Percentiles rank a stretch among this genome's conserved stretches.
Conservation (phyloP, 2,329 filamentous ascomycete genomes). For the Endocalyx cinctus region DNA sequence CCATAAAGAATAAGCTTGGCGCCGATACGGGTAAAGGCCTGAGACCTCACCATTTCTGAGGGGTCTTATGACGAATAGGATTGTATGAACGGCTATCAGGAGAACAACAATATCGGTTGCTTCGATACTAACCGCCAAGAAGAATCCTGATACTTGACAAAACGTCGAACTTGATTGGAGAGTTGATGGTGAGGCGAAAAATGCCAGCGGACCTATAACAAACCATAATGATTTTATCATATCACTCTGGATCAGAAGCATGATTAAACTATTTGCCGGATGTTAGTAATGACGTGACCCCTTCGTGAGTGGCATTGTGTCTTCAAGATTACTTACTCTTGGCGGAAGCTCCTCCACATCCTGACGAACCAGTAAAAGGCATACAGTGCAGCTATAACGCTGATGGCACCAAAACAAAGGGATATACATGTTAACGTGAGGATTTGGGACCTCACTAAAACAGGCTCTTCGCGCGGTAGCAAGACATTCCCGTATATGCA, state of each 20-base stretch:
- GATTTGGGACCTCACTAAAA: too few relatives aligned
- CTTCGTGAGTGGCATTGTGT: too few relatives aligned
- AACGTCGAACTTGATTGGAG: constrained; percentile 44
- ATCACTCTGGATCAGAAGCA: constrained; percentile 69
- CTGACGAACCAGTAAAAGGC: constrained; percentile 68
- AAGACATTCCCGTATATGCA: too few relatives aligned
- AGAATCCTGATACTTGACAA: constrained; percentile 66
- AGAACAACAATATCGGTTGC: constrained; percentile 68
- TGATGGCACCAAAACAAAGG: too few relatives aligned
- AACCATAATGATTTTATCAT: constrained; percentile 67
- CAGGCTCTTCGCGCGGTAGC: too few relatives aligned
- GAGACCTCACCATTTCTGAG: constrained; percentile 43
- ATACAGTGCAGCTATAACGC: constrained; percentile 50
- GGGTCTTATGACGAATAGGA: constrained; percentile 65
- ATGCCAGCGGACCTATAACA: constrained; percentile 58
- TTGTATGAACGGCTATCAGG: constrained; percentile 69
- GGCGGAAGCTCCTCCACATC: constrained; percentile 70
- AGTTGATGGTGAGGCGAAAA: constrained; percentile 41
- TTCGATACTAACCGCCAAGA: constrained; percentile 62
- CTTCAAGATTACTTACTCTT: constrained; percentile 63
- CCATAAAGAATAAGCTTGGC: constrained; percentile 53
- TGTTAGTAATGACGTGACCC: too few relatives aligned
- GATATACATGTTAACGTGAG: too few relatives aligned
- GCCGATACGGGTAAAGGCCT: constrained; percentile 65
- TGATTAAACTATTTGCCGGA: constrained; percentile 61